Evolutionary conservation across 257 asterid genomes (phyloP).

Genomic region (Ilex asprella): DNA sequence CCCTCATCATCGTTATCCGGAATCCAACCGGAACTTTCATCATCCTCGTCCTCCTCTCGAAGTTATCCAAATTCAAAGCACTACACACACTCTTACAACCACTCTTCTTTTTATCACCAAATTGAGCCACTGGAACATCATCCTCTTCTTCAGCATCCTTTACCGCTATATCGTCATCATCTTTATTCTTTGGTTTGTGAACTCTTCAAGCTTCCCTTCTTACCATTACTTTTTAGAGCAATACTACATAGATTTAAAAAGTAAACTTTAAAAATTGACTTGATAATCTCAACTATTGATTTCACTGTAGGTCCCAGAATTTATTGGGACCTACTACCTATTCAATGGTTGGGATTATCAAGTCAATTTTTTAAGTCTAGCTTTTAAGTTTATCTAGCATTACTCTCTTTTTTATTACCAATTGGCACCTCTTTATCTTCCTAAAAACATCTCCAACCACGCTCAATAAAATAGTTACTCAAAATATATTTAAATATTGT

Average conservation of each 20-base stretch:
- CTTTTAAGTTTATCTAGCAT: too few species aligned
- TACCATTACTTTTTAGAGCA: too few species aligned
- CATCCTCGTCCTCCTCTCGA: conserved; percentile 43
- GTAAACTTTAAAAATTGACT: too few species aligned
- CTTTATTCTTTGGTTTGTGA: conserved; percentile 21
- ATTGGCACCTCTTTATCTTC: conserved; percentile 46
- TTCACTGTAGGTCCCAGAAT: too few species aligned
- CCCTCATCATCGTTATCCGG: conserved; percentile 21
- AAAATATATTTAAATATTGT: too few species aligned
- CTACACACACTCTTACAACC: conserved; percentile 29
- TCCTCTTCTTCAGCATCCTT: conserved; percentile 42
- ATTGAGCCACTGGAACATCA: conserved; percentile 28
- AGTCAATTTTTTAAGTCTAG: too few species aligned
- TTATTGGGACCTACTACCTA: too few species aligned
- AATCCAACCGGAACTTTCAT: conserved; percentile 18
- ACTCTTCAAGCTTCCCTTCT: conserved; percentile 31
- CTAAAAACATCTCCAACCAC: too few species aligned
- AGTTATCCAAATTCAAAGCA: conserved; percentile 47
- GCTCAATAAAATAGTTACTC: too few species aligned
- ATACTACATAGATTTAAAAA: too few species aligned
- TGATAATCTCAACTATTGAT: too few species aligned
- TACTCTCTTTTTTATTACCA: conserved; percentile 46
- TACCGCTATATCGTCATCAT: conserved; percentile 32
- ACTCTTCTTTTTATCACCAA: conserved; percentile 56
- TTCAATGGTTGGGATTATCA: too few species aligned